Evolutionary conservation across 73 alveolate species (phyloP), one percentile per base, ranked within the genome.

Genomic region (Effrenium voratum): DNA sequence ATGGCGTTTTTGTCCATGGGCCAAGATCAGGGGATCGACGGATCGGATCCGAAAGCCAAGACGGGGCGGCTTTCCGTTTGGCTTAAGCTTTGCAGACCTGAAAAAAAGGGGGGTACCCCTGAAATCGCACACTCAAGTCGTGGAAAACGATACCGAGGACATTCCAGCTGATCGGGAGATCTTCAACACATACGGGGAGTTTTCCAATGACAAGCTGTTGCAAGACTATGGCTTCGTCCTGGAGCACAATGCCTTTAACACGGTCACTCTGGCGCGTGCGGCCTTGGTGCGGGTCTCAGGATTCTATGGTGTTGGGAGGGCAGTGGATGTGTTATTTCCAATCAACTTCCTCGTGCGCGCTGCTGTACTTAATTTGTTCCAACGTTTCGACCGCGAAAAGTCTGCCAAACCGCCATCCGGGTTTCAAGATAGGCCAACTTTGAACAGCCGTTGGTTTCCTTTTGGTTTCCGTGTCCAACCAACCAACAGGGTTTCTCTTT

Each of bases 221-320:
- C 97, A 90, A 90, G 97, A 90, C 75, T 90, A 90, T 75, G 97
- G 97, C n/a, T 90, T 90, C 57, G n/a, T 90, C 45, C 80, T 90
- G 52, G 97, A 66, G 55, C 97, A 90, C 45, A 90, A 90, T 43
- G 97, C 97, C 44, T 90, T 90, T 87, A 90, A 90, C 87, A 90
- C 87, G 43, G 97, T 90, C 44, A 90, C 97, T 15, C 46, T 90
- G 30, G 36, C 97, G 3, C 87, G 97, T 3, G 44, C 57, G 57
- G 10, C 22, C 59, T 43, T 90, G 87, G 97, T 46, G 38, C 52
- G 92, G 73, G 50, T n/a, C n/a, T n/a, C n/a, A n/a, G n/a, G n/a
- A n/a, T n/a, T n/a, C n/a, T n/a, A n/a, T n/a, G n/a, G n/a, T n/a
- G n/a, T n/a, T n/a, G n/a, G n/a, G n/a, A n/a, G n/a, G n/a, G n/a